Evolutionary conservation across 148 eudicot genomes (phyloP).

Genomic region (Spergularia bocconei): DNA sequence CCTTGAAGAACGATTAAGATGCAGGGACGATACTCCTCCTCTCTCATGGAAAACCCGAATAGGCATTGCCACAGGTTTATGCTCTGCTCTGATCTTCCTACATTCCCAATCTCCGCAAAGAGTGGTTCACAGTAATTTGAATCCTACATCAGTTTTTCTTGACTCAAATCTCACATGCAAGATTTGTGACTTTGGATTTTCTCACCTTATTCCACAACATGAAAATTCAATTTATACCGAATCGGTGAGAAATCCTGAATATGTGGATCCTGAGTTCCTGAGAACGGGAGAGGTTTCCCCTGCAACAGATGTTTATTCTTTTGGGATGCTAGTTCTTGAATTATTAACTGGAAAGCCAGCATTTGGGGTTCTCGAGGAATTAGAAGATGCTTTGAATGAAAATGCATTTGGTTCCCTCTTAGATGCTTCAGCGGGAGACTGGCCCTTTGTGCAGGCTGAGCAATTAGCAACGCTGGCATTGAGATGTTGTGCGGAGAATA

Average conservation of each 20-base stretch:
- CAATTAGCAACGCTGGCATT: constrained; percentile 71
- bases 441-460: constrained; percentile 84
- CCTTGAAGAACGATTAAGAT: constrained; percentile 69
- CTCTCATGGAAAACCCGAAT: constrained; percentile 80
- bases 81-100: constrained; percentile 70
- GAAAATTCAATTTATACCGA: constrained; percentile 34
- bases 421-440: constrained; percentile 83
- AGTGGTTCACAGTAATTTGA: constrained; percentile 62
- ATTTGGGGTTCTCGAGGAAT: constrained; percentile 42
- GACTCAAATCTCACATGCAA: constrained; percentile 62
- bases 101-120: constrained; percentile 60
- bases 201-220: constrained; percentile 32
- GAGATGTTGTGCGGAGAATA: constrained; percentile 51
- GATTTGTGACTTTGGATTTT: constrained; percentile 56
- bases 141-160: constrained; percentile 58
- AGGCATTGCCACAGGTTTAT: constrained; percentile 74
- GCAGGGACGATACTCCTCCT: constrained; percentile 56
- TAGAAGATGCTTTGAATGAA: constrained; percentile 46
- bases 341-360: constrained; percentile 62
- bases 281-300: constrained; percentile 52
- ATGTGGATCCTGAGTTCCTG: constrained; percentile 62
- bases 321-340: constrained; percentile 61
- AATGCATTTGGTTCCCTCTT: constrained; percentile 46
- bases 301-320: constrained; percentile 68
- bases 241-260: constrained; percentile 27